phyloP scores from a whole-genome alignment of 2,329 filamentous ascomycete genomes.

The Pseudomassariella vexata region DNA sequence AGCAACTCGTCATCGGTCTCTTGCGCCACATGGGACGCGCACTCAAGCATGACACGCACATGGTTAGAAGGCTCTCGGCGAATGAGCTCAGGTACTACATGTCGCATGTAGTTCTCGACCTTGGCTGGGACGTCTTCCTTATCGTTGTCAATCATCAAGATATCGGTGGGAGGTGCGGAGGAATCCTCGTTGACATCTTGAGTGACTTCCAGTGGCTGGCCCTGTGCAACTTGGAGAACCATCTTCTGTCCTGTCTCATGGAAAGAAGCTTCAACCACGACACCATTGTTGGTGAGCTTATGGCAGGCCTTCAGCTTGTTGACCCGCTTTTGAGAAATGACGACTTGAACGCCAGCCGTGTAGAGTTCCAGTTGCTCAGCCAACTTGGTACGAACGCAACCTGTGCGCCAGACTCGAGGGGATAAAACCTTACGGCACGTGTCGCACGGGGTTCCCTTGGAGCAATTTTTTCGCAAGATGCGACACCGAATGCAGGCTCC shows the following conservation, averaged over 20 bases:
- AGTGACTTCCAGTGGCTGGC: constrained; percentile 25
- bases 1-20: constrained; percentile 48
- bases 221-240: constrained; percentile 34
- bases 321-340: constrained; percentile 54
- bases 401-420: constrained; percentile 59
- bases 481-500: constrained; percentile 62
- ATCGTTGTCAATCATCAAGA: constrained; percentile 56
- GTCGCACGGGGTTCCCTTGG: constrained; percentile 56
- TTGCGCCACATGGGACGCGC: constrained; percentile 38
- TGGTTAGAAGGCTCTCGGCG: constrained; percentile 55
- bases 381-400: constrained; percentile 57
- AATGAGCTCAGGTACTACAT: constrained; percentile 51
- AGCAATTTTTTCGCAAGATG: constrained; percentile 61
- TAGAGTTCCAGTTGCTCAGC: constrained; percentile 58
- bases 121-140: constrained; percentile 54
- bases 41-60: constrained; percentile 52
- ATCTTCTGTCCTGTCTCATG: constrained; percentile 42
- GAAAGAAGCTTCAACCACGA: constrained; percentile 53
- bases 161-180: constrained; percentile 22
- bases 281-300: constrained; percentile 40
- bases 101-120: constrained; percentile 55
- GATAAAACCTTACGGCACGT: constrained; percentile 59
- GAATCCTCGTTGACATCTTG: constrained; percentile 19
- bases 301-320: constrained; percentile 48
- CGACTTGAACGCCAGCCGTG: constrained; percentile 57